These are phyloP conservation scores for Falciphora oryzae DNA, from an alignment of 2,329 filamentous ascomycete genomes.

Conservation along the genomic window DNA sequence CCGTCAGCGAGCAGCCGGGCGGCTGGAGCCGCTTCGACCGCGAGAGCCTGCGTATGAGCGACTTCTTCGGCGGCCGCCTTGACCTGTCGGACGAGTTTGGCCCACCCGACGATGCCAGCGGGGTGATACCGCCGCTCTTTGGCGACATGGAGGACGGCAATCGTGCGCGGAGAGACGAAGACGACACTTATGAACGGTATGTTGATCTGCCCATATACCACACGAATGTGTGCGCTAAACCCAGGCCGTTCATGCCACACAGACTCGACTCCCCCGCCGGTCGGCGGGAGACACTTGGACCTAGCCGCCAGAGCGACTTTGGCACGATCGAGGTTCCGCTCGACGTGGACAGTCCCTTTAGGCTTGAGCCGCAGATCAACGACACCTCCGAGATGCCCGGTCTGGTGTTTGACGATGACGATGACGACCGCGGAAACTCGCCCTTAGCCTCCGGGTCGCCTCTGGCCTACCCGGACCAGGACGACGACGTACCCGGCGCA, in stretches of 20 bases:
- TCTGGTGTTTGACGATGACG: conserved; percentile 20
- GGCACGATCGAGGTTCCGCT: conserved; percentile 42
- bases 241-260: background rate
- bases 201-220: conserved; percentile 7
- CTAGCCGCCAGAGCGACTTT: conserved; percentile 43
- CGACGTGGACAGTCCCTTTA: conserved; percentile 44
- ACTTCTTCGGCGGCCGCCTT: conserved; percentile 35
- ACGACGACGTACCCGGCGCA: conserved; percentile 18
- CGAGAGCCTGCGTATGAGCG: conserved; percentile 48
- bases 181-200: conserved; percentile 39
- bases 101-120: conserved; percentile 27
- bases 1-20: conserved; percentile 38
- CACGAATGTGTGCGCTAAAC: background rate
- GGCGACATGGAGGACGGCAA: conserved; percentile 31
- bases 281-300: conserved; percentile 30
- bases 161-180: conserved; percentile 28
- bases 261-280: conserved; percentile 34
- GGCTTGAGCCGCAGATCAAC: conserved; percentile 32
- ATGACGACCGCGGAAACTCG: conserved; percentile 5
- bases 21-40: conserved; percentile 48
- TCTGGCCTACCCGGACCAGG: conserved; percentile 10
- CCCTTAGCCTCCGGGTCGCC: background rate
- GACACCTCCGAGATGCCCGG: conserved; percentile 19
- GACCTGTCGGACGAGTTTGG: conserved; percentile 26
- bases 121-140: conserved; percentile 24